Evolutionary conservation across 345 rosid genomes (phyloP).

Genomic region (Arabidopsis arenosa): DNA sequence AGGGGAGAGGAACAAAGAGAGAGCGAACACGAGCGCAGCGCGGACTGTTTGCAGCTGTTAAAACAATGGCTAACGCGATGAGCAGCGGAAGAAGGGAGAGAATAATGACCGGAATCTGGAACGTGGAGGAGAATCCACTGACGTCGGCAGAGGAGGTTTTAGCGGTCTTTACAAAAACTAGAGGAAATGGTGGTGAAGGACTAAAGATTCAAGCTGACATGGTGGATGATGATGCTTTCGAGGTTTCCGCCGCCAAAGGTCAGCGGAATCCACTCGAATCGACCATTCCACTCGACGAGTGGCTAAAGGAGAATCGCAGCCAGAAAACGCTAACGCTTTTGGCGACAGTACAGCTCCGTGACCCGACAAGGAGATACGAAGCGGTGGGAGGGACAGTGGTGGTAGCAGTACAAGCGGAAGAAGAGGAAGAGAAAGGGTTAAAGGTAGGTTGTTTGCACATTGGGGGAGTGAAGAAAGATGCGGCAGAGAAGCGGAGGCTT

Average conservation of each 20-base stretch:
- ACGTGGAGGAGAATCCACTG: slow-evolving; percentile 63
- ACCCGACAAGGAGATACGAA: slow-evolving; percentile 87
- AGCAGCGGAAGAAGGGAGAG: slow-evolving; percentile 79
- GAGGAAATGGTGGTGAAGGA: slow-evolving; percentile 86
- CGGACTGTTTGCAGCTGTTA: slow-evolving; percentile 81
- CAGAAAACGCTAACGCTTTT: slow-evolving; percentile 53
- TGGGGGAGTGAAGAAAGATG: slow-evolving; percentile 69
- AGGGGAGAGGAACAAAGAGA: slow-evolving; percentile 93
- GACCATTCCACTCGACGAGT: slow-evolving; percentile 71
- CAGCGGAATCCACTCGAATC: slow-evolving; percentile 58
- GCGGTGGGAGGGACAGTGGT: slow-evolving; percentile 80
- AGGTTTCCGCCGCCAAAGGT: slow-evolving; percentile 63
- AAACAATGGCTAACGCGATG: slow-evolving; percentile 74
- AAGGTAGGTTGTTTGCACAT: slow-evolving; percentile 69
- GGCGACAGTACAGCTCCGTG: slow-evolving; percentile 71
- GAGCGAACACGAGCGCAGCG: slow-evolving; percentile 87
- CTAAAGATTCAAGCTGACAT: slow-evolving; percentile 87
- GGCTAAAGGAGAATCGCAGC: slow-evolving; percentile 54
- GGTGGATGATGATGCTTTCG: slow-evolving; percentile 78
- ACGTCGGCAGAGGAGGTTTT: slow-evolving; percentile 68
- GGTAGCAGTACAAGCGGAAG: slow-evolving; percentile 58
- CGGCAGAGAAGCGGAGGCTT: slow-evolving; percentile 73
- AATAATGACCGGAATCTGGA: slow-evolving; percentile 86
- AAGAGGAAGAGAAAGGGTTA: slow-evolving; percentile 59
- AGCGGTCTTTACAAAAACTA: slow-evolving; percentile 71